These are phyloP conservation scores for Fennellomyces sp. DNA, from an alignment of 371 early-diverging fungal species.

Conservation along the genomic window DNA sequence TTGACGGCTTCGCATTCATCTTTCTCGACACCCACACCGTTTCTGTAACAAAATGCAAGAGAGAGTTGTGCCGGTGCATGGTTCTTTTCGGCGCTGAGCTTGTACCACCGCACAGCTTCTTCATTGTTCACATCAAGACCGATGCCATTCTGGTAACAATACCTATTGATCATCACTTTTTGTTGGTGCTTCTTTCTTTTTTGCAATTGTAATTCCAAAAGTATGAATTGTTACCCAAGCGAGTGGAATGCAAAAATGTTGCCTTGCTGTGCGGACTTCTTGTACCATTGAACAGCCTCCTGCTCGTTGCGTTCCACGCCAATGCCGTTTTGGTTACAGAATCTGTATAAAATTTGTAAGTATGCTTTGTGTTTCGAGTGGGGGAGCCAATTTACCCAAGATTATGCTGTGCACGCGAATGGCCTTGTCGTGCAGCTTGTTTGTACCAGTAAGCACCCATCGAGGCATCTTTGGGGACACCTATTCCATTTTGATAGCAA, in stretches of 20 bases:
- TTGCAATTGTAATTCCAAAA: too few species aligned
- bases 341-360: conserved; percentile 3
- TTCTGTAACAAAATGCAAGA: conserved; percentile 82
- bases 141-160: conserved; percentile 88
- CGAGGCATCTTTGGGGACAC: conserved; percentile 61
- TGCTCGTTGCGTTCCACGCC: conserved; percentile 65
- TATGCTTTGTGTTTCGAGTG: neutral
- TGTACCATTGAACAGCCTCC: conserved; percentile 74
- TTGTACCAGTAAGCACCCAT: conserved; percentile 82
- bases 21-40: conserved; percentile 72
- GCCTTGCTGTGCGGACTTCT: conserved; percentile 71
- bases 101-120: conserved; percentile 78
- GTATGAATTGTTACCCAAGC: too few species aligned
- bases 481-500: conserved; percentile 86
- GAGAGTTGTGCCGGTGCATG: conserved; percentile 76
- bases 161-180: too few species aligned
- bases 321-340: conserved; percentile 83
- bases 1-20: conserved; percentile 66
- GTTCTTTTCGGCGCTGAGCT: conserved; percentile 64
- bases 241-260: conserved; percentile 83
- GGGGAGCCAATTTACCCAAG: conserved; percentile 62
- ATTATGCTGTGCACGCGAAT: conserved; percentile 85
- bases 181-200: too few species aligned
- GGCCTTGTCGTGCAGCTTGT: conserved; percentile 77
- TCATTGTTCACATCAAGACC: conserved; percentile 70